Evolutionary conservation across 2,329 filamentous ascomycete genomes (phyloP).

Genomic region (Aspergillus versicolor): DNA sequence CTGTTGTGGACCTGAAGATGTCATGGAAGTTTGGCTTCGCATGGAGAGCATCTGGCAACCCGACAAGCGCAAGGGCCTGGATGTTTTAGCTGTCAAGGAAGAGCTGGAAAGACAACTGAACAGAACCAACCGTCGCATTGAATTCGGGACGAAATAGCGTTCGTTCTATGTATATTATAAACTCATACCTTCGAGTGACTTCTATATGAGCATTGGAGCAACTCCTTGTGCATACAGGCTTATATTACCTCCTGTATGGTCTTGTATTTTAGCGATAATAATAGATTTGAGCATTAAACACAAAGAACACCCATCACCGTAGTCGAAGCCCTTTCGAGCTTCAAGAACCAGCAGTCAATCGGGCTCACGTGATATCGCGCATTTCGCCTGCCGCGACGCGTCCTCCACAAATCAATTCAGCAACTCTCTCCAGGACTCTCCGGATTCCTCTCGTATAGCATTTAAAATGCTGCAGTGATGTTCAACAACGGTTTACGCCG

Average conservation of each 20-base stretch:
- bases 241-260: not conserved
- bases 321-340: not conserved
- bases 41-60: constrained; percentile 43
- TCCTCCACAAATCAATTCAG: not conserved
- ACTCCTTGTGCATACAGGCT: not conserved
- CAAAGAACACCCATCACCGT: not conserved
- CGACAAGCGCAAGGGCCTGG: constrained; percentile 33
- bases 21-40: constrained; percentile 39
- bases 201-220: not conserved
- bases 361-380: constrained; percentile 30
- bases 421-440: not conserved
- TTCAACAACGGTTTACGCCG: constrained; percentile 23
- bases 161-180: constrained; percentile 20
- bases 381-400: constrained; percentile 11
- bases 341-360: not conserved
- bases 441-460: not conserved
- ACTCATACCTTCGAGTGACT: constrained; percentile 16
- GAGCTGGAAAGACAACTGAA: constrained; percentile 39
- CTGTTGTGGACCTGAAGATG: constrained; percentile 36
- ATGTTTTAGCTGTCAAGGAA: constrained; percentile 37
- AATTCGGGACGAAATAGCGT: not conserved
- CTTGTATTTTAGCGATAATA: constrained; percentile 8
- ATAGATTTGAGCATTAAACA: constrained; percentile 5
- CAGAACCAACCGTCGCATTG: constrained; percentile 11
- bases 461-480: constrained; percentile 32